A percentile compares a stretch with the other conserved stretches of the same genome.
These are phyloP conservation scores for Cyberlindnera bimundalis DNA, from an alignment of 805 yeast species.

Conservation along the genomic window DNA sequence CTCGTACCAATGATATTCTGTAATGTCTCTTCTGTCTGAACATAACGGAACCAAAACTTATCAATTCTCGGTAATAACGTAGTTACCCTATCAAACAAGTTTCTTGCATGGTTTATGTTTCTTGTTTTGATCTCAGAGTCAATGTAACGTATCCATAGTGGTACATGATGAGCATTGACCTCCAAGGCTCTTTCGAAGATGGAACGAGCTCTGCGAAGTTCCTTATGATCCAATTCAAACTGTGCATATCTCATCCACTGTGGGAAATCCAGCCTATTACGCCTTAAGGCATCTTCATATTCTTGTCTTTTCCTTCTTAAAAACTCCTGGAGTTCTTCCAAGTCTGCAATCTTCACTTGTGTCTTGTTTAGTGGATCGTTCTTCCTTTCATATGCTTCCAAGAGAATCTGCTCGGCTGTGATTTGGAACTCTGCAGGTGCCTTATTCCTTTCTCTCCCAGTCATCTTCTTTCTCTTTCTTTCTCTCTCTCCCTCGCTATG, in stretches of 20 bases:
- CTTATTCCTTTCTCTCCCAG: conserved; percentile 33
- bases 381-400: conserved; percentile 55
- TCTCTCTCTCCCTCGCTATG: neutral
- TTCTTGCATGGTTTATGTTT: conserved; percentile 85
- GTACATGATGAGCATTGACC: conserved; percentile 70
- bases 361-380: conserved; percentile 38
- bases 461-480: neutral
- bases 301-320: conserved; percentile 78
- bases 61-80: conserved; percentile 72
- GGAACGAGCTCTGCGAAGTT: conserved; percentile 76
- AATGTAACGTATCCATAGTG: conserved; percentile 82
- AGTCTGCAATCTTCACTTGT: conserved; percentile 56
- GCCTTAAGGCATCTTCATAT: conserved; percentile 81
- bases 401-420: conserved; percentile 59
- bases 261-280: conserved; percentile 75
- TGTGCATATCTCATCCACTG: conserved; percentile 93
- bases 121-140: conserved; percentile 70
- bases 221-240: conserved; percentile 81
- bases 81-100: conserved; percentile 75
- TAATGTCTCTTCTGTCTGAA: conserved; percentile 76
- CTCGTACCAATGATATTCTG: conserved; percentile 62
- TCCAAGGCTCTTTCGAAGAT: conserved; percentile 83
- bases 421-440: conserved; percentile 52
- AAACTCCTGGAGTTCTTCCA: conserved; percentile 74
- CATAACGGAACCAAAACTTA: conserved; percentile 83